Conservation (phyloP, 1,139 yeast species). For the Nadsonia starkeyi-henricii region DNA sequence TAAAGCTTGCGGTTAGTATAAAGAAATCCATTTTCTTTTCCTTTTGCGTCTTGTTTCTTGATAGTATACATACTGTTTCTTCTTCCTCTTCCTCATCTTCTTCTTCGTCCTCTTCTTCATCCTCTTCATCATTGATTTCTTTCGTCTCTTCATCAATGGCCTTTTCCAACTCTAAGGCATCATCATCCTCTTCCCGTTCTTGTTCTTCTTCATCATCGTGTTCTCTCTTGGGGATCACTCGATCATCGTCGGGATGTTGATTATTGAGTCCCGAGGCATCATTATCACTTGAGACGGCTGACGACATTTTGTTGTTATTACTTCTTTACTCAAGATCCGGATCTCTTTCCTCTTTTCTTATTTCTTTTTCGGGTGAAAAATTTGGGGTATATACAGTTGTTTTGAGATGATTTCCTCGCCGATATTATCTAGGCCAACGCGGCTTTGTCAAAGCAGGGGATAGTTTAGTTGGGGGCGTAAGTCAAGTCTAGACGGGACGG, state of each 20-base stretch:
- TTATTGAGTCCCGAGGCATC: constrained; percentile 2
- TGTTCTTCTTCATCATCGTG: constrained; percentile 17
- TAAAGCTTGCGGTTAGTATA: no score
- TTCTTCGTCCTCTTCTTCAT: constrained; percentile 18
- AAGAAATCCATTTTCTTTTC: constrained; percentile 28
- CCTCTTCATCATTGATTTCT: constrained; percentile 18
- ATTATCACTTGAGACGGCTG: background rate
- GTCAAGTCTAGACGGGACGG: no score
- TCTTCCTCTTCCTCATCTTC: constrained; percentile 20
- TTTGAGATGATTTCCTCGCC: no score
- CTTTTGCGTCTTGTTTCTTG: no score
- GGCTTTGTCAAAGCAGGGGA: no score
- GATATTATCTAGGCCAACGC: no score
- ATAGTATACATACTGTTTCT: constrained; percentile 15
- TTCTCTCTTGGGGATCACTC: constrained; percentile 16
- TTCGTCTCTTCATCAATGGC: constrained; percentile 19
- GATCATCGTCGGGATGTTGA: constrained; percentile 19
- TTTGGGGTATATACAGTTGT: no score
- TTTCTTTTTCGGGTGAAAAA: no score
- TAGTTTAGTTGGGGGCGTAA: no score
- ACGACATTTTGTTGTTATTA: background rate
- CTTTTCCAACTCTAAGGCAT: constrained; percentile 15
- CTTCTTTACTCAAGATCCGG: no score
- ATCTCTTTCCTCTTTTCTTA: no score
- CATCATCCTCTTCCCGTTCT: constrained; percentile 16